Evolutionary conservation across 2,329 filamentous ascomycete genomes (phyloP), one percentile per base, ranked within the genome.

Genomic region (Aspergillus fischeri): DNA sequence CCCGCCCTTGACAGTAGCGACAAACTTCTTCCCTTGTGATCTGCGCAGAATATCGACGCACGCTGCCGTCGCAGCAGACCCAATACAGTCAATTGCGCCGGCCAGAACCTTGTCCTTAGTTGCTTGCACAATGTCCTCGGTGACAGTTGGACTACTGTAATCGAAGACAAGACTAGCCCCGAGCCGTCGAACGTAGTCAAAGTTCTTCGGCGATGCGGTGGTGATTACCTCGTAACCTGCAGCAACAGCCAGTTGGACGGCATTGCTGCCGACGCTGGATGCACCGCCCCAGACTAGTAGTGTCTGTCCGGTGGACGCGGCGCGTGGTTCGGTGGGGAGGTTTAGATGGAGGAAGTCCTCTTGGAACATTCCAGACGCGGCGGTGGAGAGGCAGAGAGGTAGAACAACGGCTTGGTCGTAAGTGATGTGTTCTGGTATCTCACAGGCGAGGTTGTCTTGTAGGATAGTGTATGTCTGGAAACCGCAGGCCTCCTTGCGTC

Each of bases 161-260:
- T 82, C 79, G 51, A 80, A 78, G 0, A 75, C 75, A 1, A 72
- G 60, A 10, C 60, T 67, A 1, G 78, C 79, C 0, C 81, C 81
- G 0, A 83, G 73, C 11, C 63, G 60, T 60, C 74, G 76, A 17
- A 78, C 70, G 20, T 52, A 57, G 3, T 54, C 56, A 14, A 57
- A 56, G 32, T 62, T 62, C 49, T 51, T 53, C 9, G 58, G 52
- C 2, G 58, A 61, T 1, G 58, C 52, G 0, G 60, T 62, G 1
- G 56, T 54, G 11, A 62, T 17, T 10, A 61, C 58, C 11, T 57
- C 56, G 20, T 53, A 62, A 0, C 63, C 63, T 0, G 63, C 61
- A 1, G 60, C 58, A 3, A 47, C 50, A 3, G 57, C 59, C 1
- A 60, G 51, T 38, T 61, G 56, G 5, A 64, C 57, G 4, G 60